Conservation (phyloP, 352 stramenopile genomes). For the Albugo laibachii region DNA sequence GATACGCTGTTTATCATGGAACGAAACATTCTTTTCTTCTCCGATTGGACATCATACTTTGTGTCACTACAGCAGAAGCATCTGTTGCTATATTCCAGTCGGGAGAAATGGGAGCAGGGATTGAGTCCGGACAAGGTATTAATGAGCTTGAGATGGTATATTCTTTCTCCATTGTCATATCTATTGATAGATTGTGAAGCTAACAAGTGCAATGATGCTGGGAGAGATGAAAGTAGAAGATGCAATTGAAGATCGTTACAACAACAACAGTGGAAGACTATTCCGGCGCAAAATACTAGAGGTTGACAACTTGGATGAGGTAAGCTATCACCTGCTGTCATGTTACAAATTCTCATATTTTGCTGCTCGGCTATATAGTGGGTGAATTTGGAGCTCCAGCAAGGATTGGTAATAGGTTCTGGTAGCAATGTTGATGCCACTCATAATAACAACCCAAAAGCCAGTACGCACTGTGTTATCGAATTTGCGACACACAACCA, state of each 20-base stretch:
- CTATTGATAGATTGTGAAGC: constrained; percentile 29
- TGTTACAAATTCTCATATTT: not conserved
- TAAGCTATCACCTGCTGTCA: constrained; percentile 3
- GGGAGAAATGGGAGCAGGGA: constrained; percentile 69
- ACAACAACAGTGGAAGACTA: constrained; percentile 17
- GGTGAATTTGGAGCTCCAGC: constrained; percentile 46
- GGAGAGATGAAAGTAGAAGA: constrained; percentile 74
- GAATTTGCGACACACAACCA: constrained; percentile 68
- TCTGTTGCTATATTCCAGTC: constrained; percentile 54
- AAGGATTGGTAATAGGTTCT: constrained; percentile 25
- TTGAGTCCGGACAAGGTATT: constrained; percentile 55
- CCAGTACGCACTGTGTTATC: constrained; percentile 37
- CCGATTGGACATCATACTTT: constrained; percentile 60
- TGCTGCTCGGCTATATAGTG: constrained; percentile 13
- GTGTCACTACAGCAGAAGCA: constrained; percentile 66
- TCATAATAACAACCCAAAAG: constrained; percentile 28
- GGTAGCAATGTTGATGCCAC: constrained; percentile 23
- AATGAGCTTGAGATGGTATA: not conserved
- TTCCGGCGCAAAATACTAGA: constrained; percentile 61
- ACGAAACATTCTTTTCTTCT: constrained; percentile 73
- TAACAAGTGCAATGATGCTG: constrained; percentile 52
- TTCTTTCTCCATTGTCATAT: not conserved
- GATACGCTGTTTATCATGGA: constrained; percentile 61
- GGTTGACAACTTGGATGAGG: constrained; percentile 56
- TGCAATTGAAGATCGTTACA: constrained; percentile 6